Conservation (phyloP, 2,329 filamentous ascomycete species). For the Nemania serpens region DNA sequence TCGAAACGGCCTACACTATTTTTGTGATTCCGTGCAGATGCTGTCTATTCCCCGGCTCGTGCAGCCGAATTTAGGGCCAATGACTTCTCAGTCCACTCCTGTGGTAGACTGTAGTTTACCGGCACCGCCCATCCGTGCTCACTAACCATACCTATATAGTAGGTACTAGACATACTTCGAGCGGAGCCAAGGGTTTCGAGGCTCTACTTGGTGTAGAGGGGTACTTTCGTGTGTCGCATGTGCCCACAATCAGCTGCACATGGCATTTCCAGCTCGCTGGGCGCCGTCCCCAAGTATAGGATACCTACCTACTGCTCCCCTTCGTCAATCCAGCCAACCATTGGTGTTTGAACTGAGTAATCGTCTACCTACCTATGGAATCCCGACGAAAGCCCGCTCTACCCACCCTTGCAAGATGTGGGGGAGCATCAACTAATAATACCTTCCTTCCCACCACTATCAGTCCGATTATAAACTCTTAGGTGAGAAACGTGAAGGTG, state of each 20-base stretch:
- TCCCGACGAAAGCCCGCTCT: background rate
- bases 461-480: constrained; percentile 21
- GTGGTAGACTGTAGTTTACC: constrained; percentile 20
- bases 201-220: background rate
- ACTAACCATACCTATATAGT: too few species aligned
- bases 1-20: constrained; percentile 21
- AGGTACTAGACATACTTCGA: background rate
- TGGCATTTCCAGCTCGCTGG: too few species aligned
- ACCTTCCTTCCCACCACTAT: background rate
- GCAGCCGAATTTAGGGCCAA: constrained; percentile 27
- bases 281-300: too few species aligned
- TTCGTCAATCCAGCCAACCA: too few species aligned
- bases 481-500: constrained; percentile 24
- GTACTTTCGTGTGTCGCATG: too few species aligned
- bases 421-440: constrained; percentile 17
- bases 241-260: background rate
- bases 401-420: constrained; percentile 4
- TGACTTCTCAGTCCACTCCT: constrained; percentile 17
- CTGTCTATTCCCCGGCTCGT: constrained; percentile 25
- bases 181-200: background rate
- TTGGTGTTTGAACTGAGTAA: too few species aligned
- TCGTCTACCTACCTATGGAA: too few species aligned
- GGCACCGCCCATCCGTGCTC: constrained; percentile 25
- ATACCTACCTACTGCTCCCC: background rate
- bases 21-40: constrained; percentile 27